These are phyloP conservation scores for Penicillium samsonianum DNA, from an alignment of 495 filamentous ascomycete genomes.

Conservation along the genomic window DNA sequence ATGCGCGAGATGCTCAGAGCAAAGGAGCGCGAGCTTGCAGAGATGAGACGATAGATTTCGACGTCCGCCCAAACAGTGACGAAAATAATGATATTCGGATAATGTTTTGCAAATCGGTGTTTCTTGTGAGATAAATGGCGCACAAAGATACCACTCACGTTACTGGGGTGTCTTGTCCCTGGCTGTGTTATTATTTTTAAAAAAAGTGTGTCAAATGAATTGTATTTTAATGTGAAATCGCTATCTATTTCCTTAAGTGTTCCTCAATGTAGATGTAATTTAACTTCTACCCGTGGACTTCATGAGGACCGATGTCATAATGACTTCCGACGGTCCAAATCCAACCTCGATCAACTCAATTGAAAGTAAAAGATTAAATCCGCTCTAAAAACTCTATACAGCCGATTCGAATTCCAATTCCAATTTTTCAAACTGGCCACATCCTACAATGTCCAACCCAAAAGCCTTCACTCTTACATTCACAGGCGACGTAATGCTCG, in stretches of 20 bases:
- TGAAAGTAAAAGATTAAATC: background rate
- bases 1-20: conserved; percentile 74
- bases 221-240: conserved; percentile 25
- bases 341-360: background rate
- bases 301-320: conserved; percentile 24
- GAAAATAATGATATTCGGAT: conserved; percentile 27
- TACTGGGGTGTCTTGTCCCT: conserved; percentile 21
- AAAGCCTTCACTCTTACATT: conserved; percentile 35
- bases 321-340: conserved; percentile 14
- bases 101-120: conserved; percentile 20
- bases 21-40: conserved; percentile 78
- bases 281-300: no score
- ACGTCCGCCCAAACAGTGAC: conserved; percentile 20
- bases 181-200: conserved; percentile 22
- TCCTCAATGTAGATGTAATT: background rate
- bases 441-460: conserved; percentile 9
- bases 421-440: background rate
- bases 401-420: background rate
- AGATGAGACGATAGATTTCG: conserved; percentile 49
- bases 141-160: conserved; percentile 34
- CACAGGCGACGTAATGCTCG: conserved; percentile 49
- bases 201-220: conserved; percentile 25
- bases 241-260: background rate
- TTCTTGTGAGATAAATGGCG: conserved; percentile 26
- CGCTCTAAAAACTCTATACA: background rate